These are phyloP conservation scores for Podospora comata DNA, from an alignment of 495 filamentous ascomycete genomes.

Conservation along the genomic window DNA sequence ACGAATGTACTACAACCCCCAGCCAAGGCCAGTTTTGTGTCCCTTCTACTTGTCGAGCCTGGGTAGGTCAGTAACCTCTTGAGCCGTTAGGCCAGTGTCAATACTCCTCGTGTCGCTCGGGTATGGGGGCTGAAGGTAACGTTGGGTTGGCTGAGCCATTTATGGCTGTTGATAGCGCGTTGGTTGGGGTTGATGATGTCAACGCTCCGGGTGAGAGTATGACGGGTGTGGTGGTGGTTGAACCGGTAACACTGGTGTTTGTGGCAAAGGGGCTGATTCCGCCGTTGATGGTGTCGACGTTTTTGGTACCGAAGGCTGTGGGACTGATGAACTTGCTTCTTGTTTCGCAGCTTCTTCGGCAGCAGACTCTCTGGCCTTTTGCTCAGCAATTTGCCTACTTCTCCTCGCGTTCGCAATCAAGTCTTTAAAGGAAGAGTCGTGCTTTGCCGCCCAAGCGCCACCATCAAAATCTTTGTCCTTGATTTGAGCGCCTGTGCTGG, in stretches of 20 bases:
- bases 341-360: constrained; percentile 7
- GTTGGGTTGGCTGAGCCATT: background rate
- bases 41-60: no score
- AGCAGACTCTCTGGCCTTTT: constrained; percentile 14
- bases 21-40: no score
- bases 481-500: constrained; percentile 39
- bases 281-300: no score
- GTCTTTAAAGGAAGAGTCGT: constrained; percentile 69
- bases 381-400: constrained; percentile 16
- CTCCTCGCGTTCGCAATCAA: constrained; percentile 66
- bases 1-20: no score
- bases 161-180: background rate
- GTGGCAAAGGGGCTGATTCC: no score
- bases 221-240: no score
- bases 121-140: background rate
- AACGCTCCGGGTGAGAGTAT: no score
- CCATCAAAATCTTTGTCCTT: constrained; percentile 85
- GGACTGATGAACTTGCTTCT: background rate
- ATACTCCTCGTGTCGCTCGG: background rate
- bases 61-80: no score
- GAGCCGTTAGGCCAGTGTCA: background rate
- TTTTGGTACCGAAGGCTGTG: background rate
- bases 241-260: no score
- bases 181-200: background rate
- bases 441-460: constrained; percentile 65